These are phyloP conservation scores for Leptographium galeiforme DNA, from an alignment of 2,329 filamentous ascomycete genomes.

Conservation along the genomic window DNA sequence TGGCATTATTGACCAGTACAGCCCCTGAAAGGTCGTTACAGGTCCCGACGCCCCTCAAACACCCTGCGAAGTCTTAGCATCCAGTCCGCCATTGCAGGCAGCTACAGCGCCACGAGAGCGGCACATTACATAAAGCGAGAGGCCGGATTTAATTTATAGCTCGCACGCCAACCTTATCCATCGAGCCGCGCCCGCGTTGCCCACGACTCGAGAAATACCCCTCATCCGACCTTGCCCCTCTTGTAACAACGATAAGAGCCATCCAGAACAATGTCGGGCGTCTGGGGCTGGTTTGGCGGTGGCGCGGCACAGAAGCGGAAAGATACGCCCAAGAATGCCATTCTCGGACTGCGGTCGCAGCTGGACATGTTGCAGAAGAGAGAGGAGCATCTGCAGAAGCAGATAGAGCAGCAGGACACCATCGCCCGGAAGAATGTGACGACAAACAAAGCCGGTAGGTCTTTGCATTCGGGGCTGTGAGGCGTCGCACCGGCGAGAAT, in stretches of 20 bases:
- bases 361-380: slow-evolving; percentile 97
- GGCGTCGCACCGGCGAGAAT: not conserved
- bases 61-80: too few relatives aligned
- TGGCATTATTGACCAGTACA: too few relatives aligned
- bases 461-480: slow-evolving; percentile 15
- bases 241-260: not conserved
- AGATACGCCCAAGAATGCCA: slow-evolving; percentile 93
- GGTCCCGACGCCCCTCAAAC: too few relatives aligned
- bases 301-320: slow-evolving; percentile 72
- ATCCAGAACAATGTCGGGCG: slow-evolving; percentile 37
- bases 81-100: not conserved
- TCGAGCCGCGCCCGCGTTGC: not conserved
- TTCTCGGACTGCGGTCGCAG: slow-evolving; percentile 73
- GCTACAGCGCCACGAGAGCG: not conserved
- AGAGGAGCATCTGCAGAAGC: slow-evolving; percentile 77
- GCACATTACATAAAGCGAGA: too few relatives aligned
- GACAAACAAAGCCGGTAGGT: slow-evolving; percentile 76
- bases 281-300: slow-evolving; percentile 90
- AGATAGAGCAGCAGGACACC: slow-evolving; percentile 85
- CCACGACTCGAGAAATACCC: not conserved
- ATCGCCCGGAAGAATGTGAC: slow-evolving; percentile 80
- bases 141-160: not conserved
- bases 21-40: too few relatives aligned
- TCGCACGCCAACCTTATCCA: not conserved
- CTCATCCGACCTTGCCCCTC: not conserved